A percentile compares a stretch with the other conserved stretches of the same genome.
phyloP scores from a whole-genome alignment of 2,329 filamentous ascomycete genomes.

The Pseudopyricularia javanii region DNA sequence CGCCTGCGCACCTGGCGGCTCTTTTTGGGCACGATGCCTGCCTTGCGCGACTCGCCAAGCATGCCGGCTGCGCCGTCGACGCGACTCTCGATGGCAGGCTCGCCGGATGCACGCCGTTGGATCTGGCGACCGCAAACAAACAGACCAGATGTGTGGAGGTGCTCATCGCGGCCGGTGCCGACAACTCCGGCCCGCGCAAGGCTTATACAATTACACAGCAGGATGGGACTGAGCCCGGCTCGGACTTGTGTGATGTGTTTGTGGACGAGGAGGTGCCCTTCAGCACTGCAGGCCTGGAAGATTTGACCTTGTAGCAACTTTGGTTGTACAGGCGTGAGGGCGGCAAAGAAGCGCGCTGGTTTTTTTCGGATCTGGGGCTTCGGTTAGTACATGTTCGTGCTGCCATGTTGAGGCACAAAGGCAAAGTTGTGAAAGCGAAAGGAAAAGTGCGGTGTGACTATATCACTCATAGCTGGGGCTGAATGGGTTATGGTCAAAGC shows the following conservation, averaged over 20 bases:
- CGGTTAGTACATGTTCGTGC: no score
- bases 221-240: not conserved
- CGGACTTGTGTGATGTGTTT: not conserved
- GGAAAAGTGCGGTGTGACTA: no score
- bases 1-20: constrained; percentile 1
- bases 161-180: not conserved
- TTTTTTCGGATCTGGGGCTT: no score
- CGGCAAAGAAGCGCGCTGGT: no score
- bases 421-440: no score
- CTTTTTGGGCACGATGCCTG: constrained; percentile 1
- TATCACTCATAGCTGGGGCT: no score
- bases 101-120: not conserved
- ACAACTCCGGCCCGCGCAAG: not conserved
- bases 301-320: no score
- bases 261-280: not conserved
- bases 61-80: not conserved
- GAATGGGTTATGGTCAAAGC: no score
- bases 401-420: no score
- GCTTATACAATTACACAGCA: not conserved
- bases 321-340: no score
- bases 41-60: not conserved
- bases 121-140: not conserved
- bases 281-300: not conserved
- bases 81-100: not conserved
- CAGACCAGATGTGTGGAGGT: not conserved